Evolutionary conservation across 2,329 filamentous ascomycete genomes (phyloP), one percentile per base, ranked within the genome.

Genomic region (Trichoderma sp.): DNA sequence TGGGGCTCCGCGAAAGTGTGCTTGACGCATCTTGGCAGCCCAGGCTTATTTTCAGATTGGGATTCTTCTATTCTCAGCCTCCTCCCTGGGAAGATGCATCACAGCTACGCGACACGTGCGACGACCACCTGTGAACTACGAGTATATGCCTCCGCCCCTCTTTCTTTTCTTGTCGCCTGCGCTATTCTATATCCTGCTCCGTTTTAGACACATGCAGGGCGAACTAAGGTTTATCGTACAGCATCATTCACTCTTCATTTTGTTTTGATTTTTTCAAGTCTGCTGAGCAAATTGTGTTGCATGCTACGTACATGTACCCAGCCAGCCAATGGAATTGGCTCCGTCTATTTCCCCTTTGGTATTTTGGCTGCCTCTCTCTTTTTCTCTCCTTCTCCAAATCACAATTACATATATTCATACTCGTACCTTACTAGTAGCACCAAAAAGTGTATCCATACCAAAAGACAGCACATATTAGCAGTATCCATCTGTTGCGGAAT

Each of bases 11-110:
- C 39, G 39, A 43, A n/a, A 9, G 53, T 9, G 15, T 57, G 50
- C 64, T 43, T 39, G 36, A 36, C 36, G 64, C 55, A 34, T 34
- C 57, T 61, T 68, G 66, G 39, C 66, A 68, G 23, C 39, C 57
- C 66, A 68, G 23, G 55, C 57, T 47, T 20, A n/a, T 61, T 32
- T 34, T 61, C 57, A 26, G 57, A 36, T 58, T 62, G 34, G 30
- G 34, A 36, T 36, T 36, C 34, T 36, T 36, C 34, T 36, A 36
- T 17, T 43, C 59, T 68, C 66, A 68, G 57, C 68, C 66, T 61
- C 53, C 23, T 36, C 26, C 26, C 20, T 39, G 20, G 36, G 15
- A 34, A 61, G 15, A 36, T 34, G 57, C 57, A 59, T 59, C 34
- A 68, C 65, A n/a, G 36, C 53, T 23, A 34, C 53, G 34, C 17